These are phyloP conservation scores for Rhizoclosmatium globosum DNA, from an alignment of 192 early-diverging fungal genomes.

Conservation along the genomic window DNA sequence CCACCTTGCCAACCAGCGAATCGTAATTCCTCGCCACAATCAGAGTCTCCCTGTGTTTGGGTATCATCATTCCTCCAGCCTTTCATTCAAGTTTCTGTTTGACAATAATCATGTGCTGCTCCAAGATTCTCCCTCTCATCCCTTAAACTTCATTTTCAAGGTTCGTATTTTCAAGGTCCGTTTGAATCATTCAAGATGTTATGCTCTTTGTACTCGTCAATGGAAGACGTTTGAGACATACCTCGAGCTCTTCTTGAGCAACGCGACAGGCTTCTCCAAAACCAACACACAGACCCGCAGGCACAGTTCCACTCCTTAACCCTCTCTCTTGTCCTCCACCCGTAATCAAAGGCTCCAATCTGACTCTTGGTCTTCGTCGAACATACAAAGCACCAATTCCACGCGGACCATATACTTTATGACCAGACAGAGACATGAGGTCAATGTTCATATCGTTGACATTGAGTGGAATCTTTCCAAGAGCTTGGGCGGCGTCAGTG, in stretches of 20 bases:
- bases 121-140: too few species aligned
- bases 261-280: slow-evolving; percentile 88
- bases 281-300: slow-evolving; percentile 89
- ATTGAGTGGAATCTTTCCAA: slow-evolving; percentile 94
- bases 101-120: too few species aligned
- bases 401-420: slow-evolving; percentile 98
- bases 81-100: too few species aligned
- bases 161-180: too few species aligned
- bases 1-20: too few species aligned
- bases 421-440: slow-evolving; percentile 94
- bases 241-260: slow-evolving; percentile 80
- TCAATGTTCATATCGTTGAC: slow-evolving; percentile 94
- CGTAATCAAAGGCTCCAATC: slow-evolving; percentile 87
- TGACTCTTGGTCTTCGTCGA: slow-evolving; percentile 90
- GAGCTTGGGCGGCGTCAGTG: slow-evolving; percentile 95
- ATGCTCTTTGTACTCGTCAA: neutral
- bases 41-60: slow-evolving; percentile 39
- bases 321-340: slow-evolving; percentile 98
- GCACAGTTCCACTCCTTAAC: slow-evolving; percentile 92
- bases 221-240: slow-evolving; percentile 44
- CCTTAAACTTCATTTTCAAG: neutral
- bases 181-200: too few species aligned
- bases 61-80: slow-evolving; percentile 37
- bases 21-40: neutral
- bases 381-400: slow-evolving; percentile 95